These are phyloP conservation scores for Russula virescens DNA, from an alignment of 768 basidiomycete genomes.

Conservation along the genomic window DNA sequence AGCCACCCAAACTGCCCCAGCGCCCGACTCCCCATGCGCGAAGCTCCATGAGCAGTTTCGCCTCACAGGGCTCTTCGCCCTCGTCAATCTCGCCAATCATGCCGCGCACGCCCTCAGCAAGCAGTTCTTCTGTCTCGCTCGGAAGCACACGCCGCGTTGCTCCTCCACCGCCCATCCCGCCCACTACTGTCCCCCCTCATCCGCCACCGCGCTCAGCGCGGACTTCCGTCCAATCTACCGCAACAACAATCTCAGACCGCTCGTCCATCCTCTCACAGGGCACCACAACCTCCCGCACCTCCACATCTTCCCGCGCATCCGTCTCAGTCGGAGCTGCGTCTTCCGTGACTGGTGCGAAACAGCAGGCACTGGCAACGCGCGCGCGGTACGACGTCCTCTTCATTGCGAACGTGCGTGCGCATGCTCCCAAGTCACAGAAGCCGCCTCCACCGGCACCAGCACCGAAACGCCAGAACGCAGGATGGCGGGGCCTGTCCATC, in stretches of 20 bases:
- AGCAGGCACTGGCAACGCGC: conserved; percentile 21
- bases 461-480: conserved; percentile 48
- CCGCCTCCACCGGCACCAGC: conserved; percentile 36
- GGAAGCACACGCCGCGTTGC: conserved; percentile 11
- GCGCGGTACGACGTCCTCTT: conserved; percentile 32
- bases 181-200: not conserved
- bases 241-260: conserved; percentile 23
- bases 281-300: conserved; percentile 45
- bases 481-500: conserved; percentile 65
- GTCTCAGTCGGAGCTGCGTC: not conserved
- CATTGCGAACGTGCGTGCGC: conserved; percentile 23
- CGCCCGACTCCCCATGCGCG: conserved; percentile 3
- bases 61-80: conserved; percentile 22
- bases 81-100: conserved; percentile 30
- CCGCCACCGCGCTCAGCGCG: conserved; percentile 28
- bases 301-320: conserved; percentile 29
- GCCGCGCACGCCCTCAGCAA: not conserved
- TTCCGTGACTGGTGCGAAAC: conserved; percentile 12
- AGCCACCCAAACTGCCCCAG: conserved; percentile 23
- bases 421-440: conserved; percentile 24
- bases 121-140: conserved; percentile 4
- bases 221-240: conserved; percentile 33
- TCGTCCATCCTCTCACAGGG: conserved; percentile 33
- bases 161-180: not conserved
- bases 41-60: not conserved